These are phyloP conservation scores for Carex scoparia DNA, from an alignment of 176 grass and related monocot genomes.

Conservation along the genomic window DNA sequence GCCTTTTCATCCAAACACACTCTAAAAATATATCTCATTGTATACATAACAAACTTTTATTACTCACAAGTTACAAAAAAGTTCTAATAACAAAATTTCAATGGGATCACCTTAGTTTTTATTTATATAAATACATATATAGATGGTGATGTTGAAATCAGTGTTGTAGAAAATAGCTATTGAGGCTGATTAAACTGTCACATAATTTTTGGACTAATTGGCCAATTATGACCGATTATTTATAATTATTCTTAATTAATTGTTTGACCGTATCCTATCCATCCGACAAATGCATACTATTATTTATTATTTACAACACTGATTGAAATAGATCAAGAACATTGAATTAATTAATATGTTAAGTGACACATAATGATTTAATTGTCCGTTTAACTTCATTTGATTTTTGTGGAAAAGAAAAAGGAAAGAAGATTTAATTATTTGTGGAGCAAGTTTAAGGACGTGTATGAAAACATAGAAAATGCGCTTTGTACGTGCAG, in stretches of 20 bases:
- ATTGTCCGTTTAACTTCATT: neutral
- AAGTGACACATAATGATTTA: neutral
- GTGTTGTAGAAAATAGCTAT: too few species aligned
- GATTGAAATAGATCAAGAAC: neutral
- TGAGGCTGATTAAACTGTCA: too few species aligned
- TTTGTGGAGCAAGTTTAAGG: constrained; percentile 4
- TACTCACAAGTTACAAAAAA: neutral
- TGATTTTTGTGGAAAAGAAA: neutral
- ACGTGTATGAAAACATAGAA: neutral
- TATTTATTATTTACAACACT: too few species aligned
- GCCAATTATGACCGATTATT: too few species aligned
- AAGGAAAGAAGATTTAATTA: neutral
- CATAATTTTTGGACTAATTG: too few species aligned
- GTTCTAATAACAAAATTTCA: neutral
- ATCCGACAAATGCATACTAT: too few species aligned
- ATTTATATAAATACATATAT: neutral
- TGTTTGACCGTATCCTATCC: too few species aligned
- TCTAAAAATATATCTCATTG: neutral
- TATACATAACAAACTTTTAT: neutral
- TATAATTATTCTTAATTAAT: too few species aligned
- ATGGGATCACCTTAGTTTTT: neutral
- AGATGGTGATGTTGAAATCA: neutral
- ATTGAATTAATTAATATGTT: neutral
- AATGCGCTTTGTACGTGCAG: constrained; percentile 21
- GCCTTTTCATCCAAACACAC: too few species aligned